Base-by-base conservation (phyloP, 2,329 filamentous ascomycete genomes). In the Aspergillus felis region DNA sequence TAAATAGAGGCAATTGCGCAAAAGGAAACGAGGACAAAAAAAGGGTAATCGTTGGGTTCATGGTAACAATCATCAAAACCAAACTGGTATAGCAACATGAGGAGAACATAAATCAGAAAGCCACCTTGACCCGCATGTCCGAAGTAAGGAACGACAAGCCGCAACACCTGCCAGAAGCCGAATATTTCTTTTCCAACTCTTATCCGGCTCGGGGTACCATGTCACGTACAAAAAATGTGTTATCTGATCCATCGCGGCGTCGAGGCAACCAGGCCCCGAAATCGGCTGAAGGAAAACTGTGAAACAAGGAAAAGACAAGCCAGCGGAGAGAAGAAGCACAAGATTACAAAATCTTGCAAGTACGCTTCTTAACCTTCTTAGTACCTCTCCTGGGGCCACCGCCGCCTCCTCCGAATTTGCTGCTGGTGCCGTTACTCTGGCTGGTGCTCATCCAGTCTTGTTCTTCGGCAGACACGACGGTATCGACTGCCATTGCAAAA, bases 401-500 rank as follows among this genome's bases (percentile, higher is more conserved):
- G 32, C 71, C 72, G 62, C 74, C 70, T 53, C 71, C 57, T 71
- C 74, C 66, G 76, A 65, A 50, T 41, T 68, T 67, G 38, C 61
- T 53, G 35, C 56, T 61, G 51, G 53, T 57, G 46, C 62, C 64
- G 22, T 57, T 55, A 53, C 59, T 63, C 10, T 62, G 60, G 29
- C 62, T 64, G 41, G 60, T 62, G 47, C 63, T 64, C 78, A 76
- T 60, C 68, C 72, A 72, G 51, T 66, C 72, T 55, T 85, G 87
- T 72, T 86, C 87, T 68, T 92, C 91, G 68, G 92, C 90, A 64
- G 88, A 86, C 28, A 99, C 91, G 32, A 94, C 92, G 53, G 90
- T 93, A 69, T 92, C 86, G 71, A 99, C 92, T 56, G 94, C 94
- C 61, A 86, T 83, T 74, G 95, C 89, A 76, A 99, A 99, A 71